Evolutionary conservation across 768 basidiomycete species (phyloP), one percentile per base, ranked within the genome.

Genomic region (Hericium erinaceus): DNA sequence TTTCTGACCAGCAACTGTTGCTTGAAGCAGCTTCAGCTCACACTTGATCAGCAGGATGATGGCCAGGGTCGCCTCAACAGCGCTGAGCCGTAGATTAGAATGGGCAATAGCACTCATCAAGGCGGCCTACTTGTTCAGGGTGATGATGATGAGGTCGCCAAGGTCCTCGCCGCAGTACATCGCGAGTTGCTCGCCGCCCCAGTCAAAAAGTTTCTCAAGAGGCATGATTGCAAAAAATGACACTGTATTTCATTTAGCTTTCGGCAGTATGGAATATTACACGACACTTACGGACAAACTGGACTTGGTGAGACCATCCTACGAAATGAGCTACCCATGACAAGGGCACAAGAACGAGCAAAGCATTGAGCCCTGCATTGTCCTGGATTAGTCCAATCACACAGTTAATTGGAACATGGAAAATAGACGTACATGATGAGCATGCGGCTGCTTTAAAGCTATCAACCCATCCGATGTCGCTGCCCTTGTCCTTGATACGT

Each of bases 1-100:
- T 26, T 26, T 26, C 70, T n/a, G 56, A 80, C 84, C 87, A 41
- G 82, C 75, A 46, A 89, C 80, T 0, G 86, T 89, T 0, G 84
- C 79, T 64, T 89, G 87, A 41, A 89, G 67, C 3, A 90, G 69
- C 46, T 78, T 76, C 54, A 87, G 70, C 83, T 88, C 81, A 80
- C 85, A 85, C 68, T 79, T 80, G n/a, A 66, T 61, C 16, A 89
- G 69, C 16, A 89, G 73, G 56, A 88, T 79, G 54, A 89, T 83
- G 0, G 84, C 84, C 6, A 90, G 71, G 0, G 84, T 84, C 0
- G 81, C 87, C 69, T 90, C 88, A 1, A 90, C 84, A 9, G 80
- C 72, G 64, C 85, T 88, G 57, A 3, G 24, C 16, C 33, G 9
- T 10, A 33, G 9, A 33, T 38, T 3, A 50, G 50, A 55, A 37